Evolutionary conservation across 192 early-diverging fungal genomes (phyloP).

Genomic region (Rhizophagus prolifer): DNA sequence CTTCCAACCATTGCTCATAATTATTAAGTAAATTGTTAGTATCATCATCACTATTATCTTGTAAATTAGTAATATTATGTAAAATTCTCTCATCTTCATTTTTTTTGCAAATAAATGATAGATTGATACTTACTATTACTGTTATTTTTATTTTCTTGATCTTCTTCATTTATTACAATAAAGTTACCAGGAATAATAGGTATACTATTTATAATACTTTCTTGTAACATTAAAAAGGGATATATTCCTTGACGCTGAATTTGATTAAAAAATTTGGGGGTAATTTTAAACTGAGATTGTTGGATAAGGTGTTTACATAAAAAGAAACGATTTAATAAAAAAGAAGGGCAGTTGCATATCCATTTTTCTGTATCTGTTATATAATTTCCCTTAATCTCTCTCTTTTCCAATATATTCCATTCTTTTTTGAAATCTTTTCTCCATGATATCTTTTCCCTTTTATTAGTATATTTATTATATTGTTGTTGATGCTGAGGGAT

Average conservation of each 20-base stretch:
- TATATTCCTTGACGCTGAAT: neutral
- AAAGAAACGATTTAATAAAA: neutral
- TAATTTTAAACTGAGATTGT: neutral
- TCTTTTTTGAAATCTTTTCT: constrained; percentile 6
- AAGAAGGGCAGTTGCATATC: neutral
- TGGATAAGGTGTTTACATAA: neutral
- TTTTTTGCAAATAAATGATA: neutral
- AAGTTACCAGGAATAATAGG: too few relatives aligned
- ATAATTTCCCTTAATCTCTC: neutral
- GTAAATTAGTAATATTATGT: neutral
- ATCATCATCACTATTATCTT: neutral
- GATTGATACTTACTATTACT: neutral
- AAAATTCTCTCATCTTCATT: neutral
- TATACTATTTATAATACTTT: too few relatives aligned
- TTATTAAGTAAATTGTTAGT: neutral
- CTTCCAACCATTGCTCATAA: neutral
- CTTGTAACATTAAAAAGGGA: neutral
- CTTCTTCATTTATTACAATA: too few relatives aligned
- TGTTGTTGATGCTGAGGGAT: neutral
- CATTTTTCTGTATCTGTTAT: neutral
- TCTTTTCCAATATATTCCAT: neutral
- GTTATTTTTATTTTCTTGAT: neutral
- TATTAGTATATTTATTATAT: neutral
- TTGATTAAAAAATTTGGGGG: neutral
- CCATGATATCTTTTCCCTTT: neutral